Conservation (phyloP, 140 eudicot species). For the Erigeron philadelphicus region DNA sequence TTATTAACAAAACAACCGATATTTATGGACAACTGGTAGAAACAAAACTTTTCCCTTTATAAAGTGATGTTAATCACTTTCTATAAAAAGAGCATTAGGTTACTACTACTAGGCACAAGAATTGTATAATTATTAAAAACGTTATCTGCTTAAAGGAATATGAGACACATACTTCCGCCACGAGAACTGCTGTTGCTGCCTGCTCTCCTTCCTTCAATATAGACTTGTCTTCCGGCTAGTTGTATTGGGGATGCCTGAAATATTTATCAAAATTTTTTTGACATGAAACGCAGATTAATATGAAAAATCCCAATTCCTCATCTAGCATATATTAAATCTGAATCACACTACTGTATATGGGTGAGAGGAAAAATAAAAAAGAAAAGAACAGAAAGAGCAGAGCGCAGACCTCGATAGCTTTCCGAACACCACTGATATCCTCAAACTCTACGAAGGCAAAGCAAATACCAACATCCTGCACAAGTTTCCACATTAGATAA, state of each 20-base stretch:
- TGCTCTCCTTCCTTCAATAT: conserved; percentile 77
- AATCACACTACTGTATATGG: neutral
- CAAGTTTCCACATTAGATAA: conserved; percentile 13
- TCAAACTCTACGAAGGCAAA: conserved; percentile 96
- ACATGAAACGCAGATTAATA: neutral
- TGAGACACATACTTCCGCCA: conserved; percentile 67
- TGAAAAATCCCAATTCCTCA: neutral
- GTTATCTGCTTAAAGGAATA: neutral
- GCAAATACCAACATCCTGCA: conserved; percentile 85
- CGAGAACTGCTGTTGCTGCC: conserved; percentile 50
- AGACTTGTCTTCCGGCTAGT: conserved; percentile 69
- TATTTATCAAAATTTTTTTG: too few relatives aligned
- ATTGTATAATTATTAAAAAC: neutral
- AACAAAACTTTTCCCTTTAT: too few relatives aligned
- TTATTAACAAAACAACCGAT: too few relatives aligned
- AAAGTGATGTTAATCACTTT: neutral
- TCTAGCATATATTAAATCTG: neutral
- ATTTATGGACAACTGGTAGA: too few relatives aligned
- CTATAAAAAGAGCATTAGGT: neutral
- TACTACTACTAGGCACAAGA: neutral
- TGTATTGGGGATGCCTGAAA: conserved; percentile 83
- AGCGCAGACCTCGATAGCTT: conserved; percentile 61
- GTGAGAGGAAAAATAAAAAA: neutral
- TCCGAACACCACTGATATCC: conserved; percentile 66
- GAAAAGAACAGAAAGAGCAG: neutral